Conservation (phyloP, 2,329 filamentous ascomycete genomes). For the Fusarium brevicatenulatum region DNA sequence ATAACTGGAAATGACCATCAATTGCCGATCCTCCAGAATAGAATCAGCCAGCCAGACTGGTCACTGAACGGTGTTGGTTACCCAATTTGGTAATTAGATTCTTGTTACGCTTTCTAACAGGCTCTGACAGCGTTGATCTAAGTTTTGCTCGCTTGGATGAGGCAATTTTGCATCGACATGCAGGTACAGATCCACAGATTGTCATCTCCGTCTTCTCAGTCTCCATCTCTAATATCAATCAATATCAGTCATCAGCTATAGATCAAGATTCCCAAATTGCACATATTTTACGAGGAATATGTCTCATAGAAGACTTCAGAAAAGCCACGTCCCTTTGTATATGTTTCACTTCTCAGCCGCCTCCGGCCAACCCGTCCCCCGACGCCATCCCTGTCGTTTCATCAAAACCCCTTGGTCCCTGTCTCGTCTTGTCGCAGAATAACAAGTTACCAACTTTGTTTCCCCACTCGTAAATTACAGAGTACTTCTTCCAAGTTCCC, state of each 20-base stretch:
- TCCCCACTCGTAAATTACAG: slow-evolving; percentile 19
- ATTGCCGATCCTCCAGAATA: slow-evolving; percentile 15
- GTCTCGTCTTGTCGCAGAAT: slow-evolving; percentile 32
- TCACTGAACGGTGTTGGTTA: slow-evolving; percentile 12
- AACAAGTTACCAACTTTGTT: slow-evolving; percentile 16
- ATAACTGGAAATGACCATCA: background rate
- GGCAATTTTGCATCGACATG: slow-evolving; percentile 11
- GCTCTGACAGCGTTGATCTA: slow-evolving; percentile 6
- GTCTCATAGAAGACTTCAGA: background rate
- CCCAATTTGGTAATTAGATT: slow-evolving; percentile 17
- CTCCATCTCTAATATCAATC: background rate
- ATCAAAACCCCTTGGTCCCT: slow-evolving; percentile 27
- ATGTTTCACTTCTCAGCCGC: slow-evolving; percentile 26
- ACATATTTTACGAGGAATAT: background rate
- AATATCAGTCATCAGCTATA: background rate
- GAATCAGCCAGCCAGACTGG: slow-evolving; percentile 25
- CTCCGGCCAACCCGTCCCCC: slow-evolving; percentile 15
- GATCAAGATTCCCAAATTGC: background rate
- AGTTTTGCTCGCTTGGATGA: background rate
- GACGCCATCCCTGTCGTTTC: slow-evolving; percentile 31
- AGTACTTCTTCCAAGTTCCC: background rate
- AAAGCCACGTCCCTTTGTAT: slow-evolving; percentile 1
- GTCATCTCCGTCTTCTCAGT: background rate
- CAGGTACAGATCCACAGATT: slow-evolving; percentile 14
- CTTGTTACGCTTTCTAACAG: background rate